Percentiles rank a stretch among this genome's conserved stretches.
phyloP scores from a whole-genome alignment of 768 basidiomycete genomes.

The Dacryopinax spathularia region DNA sequence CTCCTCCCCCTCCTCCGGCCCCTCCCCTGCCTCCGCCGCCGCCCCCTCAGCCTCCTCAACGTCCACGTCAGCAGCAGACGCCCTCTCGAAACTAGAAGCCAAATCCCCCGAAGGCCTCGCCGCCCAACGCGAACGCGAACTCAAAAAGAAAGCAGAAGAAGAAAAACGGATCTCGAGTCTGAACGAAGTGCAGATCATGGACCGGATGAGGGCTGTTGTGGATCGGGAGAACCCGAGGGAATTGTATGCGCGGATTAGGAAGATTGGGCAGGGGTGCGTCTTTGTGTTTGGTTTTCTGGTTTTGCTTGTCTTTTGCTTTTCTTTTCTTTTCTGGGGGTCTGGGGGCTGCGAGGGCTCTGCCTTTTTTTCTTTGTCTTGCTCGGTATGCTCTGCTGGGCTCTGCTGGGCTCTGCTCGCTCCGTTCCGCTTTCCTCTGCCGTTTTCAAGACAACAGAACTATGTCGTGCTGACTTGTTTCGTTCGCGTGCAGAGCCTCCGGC shows the following conservation, averaged over 20 bases:
- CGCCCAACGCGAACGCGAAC: conserved; percentile 19
- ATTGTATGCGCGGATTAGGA: conserved; percentile 93
- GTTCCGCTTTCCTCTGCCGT: too few species aligned
- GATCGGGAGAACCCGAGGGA: conserved; percentile 72
- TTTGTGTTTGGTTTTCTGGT: neutral
- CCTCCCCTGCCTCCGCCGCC: conserved; percentile 12
- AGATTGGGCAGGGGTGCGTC: conserved; percentile 93
- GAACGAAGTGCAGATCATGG: conserved; percentile 97
- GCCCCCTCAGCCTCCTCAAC: too few species aligned
- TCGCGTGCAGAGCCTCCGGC: conserved; percentile 82
- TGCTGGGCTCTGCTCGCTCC: too few species aligned
- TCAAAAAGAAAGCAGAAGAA: conserved; percentile 39
- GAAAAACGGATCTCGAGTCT: conserved; percentile 90
- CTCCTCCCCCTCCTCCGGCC: too few species aligned
- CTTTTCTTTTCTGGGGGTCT: conserved; percentile 13
- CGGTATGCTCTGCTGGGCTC: too few species aligned
- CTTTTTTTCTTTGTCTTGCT: too few species aligned
- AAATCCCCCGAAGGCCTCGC: neutral
- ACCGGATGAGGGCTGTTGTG: conserved; percentile 83
- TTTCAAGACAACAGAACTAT: too few species aligned
- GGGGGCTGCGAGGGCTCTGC: neutral
- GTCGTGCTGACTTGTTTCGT: conserved; percentile 2
- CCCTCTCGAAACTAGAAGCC: conserved; percentile 44
- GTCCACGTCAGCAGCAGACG: conserved; percentile 18
- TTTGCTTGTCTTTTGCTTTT: neutral